A percentile compares a stretch with the other conserved stretches of the same genome.
Evolutionary conservation across 202 grass and related monocot species (phyloP).

Genomic region (Eragrostis tef): DNA sequence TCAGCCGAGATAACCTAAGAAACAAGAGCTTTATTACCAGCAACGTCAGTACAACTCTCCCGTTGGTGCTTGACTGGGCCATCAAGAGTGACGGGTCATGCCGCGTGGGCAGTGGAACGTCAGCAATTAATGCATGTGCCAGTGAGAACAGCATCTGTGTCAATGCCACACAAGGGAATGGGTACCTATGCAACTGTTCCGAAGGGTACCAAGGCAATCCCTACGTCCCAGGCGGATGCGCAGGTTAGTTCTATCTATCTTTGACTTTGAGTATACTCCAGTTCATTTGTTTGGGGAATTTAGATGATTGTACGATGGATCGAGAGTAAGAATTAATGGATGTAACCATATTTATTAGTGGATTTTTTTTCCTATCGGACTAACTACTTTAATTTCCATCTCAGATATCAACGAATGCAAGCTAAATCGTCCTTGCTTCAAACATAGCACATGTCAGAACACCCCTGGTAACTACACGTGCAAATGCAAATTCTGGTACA

Average conservation of each 20-base stretch:
- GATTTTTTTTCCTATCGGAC: background rate
- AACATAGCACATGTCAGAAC: constrained; percentile 1
- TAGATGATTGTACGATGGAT: too few species aligned
- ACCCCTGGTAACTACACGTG: background rate
- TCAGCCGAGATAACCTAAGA: too few species aligned
- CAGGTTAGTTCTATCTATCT: background rate
- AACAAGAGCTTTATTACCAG: background rate
- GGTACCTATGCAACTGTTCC: constrained; percentile 2
- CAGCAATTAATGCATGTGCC: background rate
- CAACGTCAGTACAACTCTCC: too few species aligned
- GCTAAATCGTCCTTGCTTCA: background rate
- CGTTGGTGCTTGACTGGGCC: constrained; percentile 7
- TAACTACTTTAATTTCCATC: background rate
- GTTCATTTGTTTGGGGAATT: background rate
- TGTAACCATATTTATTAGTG: too few species aligned
- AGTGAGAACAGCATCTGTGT: background rate
- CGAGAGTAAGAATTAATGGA: too few species aligned
- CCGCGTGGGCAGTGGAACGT: too few species aligned
- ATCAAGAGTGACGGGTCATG: background rate
- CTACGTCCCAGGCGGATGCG: background rate
- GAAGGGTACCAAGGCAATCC: constrained; percentile 7
- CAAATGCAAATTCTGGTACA: background rate
- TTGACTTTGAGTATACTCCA: background rate
- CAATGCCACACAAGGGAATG: background rate
- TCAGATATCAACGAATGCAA: constrained; percentile 41